Evolutionary conservation across 441 rosid species (phyloP), one percentile per base, ranked within the genome.

Genomic region (Gossypium aridum): DNA sequence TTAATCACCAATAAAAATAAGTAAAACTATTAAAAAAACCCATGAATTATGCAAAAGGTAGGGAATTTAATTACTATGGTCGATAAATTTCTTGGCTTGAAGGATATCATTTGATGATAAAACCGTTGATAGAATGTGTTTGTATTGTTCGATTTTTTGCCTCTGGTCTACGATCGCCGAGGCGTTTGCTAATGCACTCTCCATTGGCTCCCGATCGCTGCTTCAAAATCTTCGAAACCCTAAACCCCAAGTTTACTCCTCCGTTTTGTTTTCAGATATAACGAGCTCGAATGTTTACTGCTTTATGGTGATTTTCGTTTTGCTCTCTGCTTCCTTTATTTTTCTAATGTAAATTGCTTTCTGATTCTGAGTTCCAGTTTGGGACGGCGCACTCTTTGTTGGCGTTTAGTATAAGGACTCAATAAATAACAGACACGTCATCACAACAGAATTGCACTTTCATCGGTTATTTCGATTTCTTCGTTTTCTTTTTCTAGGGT

Each of bases 101-200:
- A 73, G 82, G 76, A 91, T 84, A 78, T 96, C 95, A 83, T 89
- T 89, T 12, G 97, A 92, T 8, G 97, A 89, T 61, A 96, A 80
- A 31, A 96, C 95, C 56, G 95, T 81, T 51, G 97, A 83, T 64
- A 96, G 88, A 76, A 93, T 92, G 81, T 85, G 88, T 83, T 91
- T 92, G 84, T 94, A 96, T 87, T 94, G 98, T 79, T 93, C 99
- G 83, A 96, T 96, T 90, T 93, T 96, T 83, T 90, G 98, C 84
- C 98, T 92, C 90, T 94, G 99, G 84, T 94, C 98, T 2, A 83
- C 64, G 80, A 96, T 90, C 60, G 91, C 81, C 12, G 98, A 82
- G 72, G 98, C 98, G 82, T 75, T 86, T 19, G 84, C 87, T 65
- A 94, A 88, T 62, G 96, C 96, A 72, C 88, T 85, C 73, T 92